These are phyloP conservation scores for Entonaema liquescens DNA, from an alignment of 495 filamentous ascomycete genomes.

Conservation along the genomic window DNA sequence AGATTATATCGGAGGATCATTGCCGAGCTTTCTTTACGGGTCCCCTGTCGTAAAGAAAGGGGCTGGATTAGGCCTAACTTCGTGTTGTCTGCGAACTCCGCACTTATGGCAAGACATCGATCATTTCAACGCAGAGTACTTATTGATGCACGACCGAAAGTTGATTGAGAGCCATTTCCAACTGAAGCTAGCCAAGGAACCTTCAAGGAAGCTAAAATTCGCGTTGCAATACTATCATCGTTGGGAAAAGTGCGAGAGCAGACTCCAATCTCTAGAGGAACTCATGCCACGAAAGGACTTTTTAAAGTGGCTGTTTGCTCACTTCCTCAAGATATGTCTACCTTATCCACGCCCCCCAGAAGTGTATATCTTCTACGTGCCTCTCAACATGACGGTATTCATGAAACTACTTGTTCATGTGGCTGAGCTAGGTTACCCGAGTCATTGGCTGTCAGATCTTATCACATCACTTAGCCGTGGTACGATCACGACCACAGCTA, in stretches of 20 bases:
- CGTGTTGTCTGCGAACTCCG: constrained; percentile 42
- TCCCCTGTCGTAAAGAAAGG: constrained; percentile 42
- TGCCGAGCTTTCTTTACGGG: constrained; percentile 46
- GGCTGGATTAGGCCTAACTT: constrained; percentile 32
- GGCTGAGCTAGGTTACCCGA: constrained; percentile 48
- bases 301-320: constrained; percentile 44
- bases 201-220: background rate
- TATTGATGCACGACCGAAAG: constrained; percentile 32
- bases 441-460: constrained; percentile 48
- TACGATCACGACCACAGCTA: constrained; percentile 41
- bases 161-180: constrained; percentile 37
- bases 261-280: constrained; percentile 15
- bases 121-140: constrained; percentile 45
- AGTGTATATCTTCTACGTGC: constrained; percentile 25
- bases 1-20: constrained; percentile 50
- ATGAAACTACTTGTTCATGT: constrained; percentile 44
- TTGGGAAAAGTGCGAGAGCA: constrained; percentile 30
- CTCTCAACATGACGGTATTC: constrained; percentile 46
- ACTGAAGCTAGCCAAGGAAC: constrained; percentile 14
- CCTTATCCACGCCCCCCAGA: constrained; percentile 29
- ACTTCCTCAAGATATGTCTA: constrained; percentile 50
- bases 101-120: constrained; percentile 14
- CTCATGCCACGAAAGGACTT: constrained; percentile 38
- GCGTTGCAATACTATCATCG: constrained; percentile 21
- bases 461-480: constrained; percentile 39